Conservation (phyloP, 2,329 filamentous ascomycete genomes). For the Pseudofabraea citricarpa region DNA sequence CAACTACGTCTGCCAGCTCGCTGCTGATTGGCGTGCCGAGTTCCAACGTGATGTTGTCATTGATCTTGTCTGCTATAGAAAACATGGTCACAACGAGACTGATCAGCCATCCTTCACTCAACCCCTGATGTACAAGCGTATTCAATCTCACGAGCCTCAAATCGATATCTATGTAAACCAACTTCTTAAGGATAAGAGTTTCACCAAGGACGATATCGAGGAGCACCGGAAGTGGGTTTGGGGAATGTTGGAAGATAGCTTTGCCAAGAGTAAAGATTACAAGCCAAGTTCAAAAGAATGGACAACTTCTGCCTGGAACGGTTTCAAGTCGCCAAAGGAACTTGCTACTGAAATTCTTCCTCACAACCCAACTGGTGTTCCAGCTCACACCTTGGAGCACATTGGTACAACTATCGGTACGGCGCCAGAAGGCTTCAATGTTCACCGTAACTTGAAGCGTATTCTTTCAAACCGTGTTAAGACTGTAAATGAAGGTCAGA, state of each 20-base stretch:
- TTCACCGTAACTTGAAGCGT: conserved; percentile 96
- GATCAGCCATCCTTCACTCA: conserved; percentile 99
- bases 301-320: conserved; percentile 98
- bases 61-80: conserved; percentile 97
- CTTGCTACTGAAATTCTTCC: conserved; percentile 90
- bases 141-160: conserved; percentile 76
- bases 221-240: conserved; percentile 99
- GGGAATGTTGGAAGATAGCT: conserved; percentile 98
- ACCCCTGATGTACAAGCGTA: conserved; percentile 98
- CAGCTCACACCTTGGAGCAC: conserved; percentile 67
- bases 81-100: conserved; percentile 98
- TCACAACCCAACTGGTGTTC: conserved; percentile 82
- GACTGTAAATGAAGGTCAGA: conserved; percentile 84
- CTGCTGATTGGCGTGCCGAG: conserved; percentile 95
- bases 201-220: conserved; percentile 95
- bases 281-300: conserved; percentile 95
- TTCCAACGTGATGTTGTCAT: conserved; percentile 99
- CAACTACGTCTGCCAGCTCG: conserved; percentile 96
- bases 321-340: conserved; percentile 98
- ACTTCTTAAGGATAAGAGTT: conserved; percentile 85
- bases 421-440: conserved; percentile 77
- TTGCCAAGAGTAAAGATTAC: conserved; percentile 95
- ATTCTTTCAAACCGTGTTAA: conserved; percentile 87
- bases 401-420: conserved; percentile 77
- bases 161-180: conserved; percentile 90